Base-by-base conservation (phyloP, 2,329 filamentous ascomycete genomes). In the Curvularia spicifera region DNA sequence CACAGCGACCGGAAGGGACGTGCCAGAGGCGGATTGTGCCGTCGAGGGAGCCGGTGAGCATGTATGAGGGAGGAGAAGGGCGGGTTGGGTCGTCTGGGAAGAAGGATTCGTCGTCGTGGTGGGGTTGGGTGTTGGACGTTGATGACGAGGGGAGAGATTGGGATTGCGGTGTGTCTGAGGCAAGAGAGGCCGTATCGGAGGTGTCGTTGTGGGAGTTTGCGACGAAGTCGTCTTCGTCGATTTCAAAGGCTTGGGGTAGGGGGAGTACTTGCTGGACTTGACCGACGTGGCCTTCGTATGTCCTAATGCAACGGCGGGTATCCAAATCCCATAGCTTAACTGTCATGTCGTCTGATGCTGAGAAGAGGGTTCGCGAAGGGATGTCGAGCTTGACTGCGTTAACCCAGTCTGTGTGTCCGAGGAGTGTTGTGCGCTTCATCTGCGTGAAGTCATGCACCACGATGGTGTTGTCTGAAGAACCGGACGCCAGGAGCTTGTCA, bases 311-410 rank as follows among this genome's bases (percentile, higher is more conserved):
- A 53, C 85, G 82, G 70, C 89, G 88, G 1, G 90, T 91, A 72
- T 97, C 92, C 35, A 99, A 82, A 70, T 98, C 94, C 94, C 94
- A 97, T 1, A 99, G 83, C 68, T 93, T 91, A 66, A 96, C 87
- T 0, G 91, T 95, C 72, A 92, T 89, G 75, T 99, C 95, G 73
- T 99, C 95, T 0, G 93, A 97, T 1, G 93, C 93, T 0, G 94
- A 97, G 71, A 98, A 90, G 3, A 98, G 84, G 0, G 93, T 97
- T 13, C 91, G 88, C 9, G 91, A 96, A 1, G 85, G 80, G 0
- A 88, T 84, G 75, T 99, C 93, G 37, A 99, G 86, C 65, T 90
- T 89, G 31, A 98, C 94, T n/a, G 91, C 89, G 78, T 99, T 99
- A 69, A 99, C 93, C 91, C 94, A 98, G 75, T 98, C 93, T 0